Base-by-base conservation (phyloP, 331 rosid species). In the Rhamnella rubrinervis region DNA sequence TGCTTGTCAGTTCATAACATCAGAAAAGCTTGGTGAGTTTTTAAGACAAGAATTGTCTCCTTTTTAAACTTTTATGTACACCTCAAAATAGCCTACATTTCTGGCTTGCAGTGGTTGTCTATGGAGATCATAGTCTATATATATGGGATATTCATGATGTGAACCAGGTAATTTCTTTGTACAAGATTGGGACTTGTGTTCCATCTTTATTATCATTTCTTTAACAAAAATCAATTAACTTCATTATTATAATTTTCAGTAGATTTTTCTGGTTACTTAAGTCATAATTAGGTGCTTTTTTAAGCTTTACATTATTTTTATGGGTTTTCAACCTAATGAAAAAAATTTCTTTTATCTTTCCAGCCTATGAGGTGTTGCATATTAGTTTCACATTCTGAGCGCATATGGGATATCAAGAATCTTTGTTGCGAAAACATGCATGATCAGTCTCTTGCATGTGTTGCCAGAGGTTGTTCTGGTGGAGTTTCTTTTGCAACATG, bases 381-480 rank as follows among this genome's bases (percentile, higher is more conserved):
- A 80, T 84, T 90, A 70, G 89, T 84, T 78, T 85, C 96, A 58
- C 96, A 90, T 86, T 86, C 93, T 71, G 82, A 85, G 1, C 87
- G 93, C 81, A 90, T 90, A 80, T 90, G 93, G 91, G 96, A 90
- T 80, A 81, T 90, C 89, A 87, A 84, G 83, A 84, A 78, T 84
- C 84, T 90, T 59, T 87, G 93, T 76, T 87, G 96, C 46, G 89
- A 90, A 76, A 83, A 90, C 80, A 71, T 78, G 78, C 96, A 90
- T 49, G 89, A 87, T 73, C 83, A 88, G 52, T 83, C 91, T 72
- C 83, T 84, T 71, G 89, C 91, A 67, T 90, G 96, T 77, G 74
- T 83, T 72, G 91, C 96, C 65, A 87, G 87, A 87, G 93, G 96
- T 67, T 90, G 93, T 79, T 80, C 75, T 3, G 96, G 93, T 61